phyloP scores from a whole-genome alignment of 208 protist genomes.

The Leishmania mexicana region DNA sequence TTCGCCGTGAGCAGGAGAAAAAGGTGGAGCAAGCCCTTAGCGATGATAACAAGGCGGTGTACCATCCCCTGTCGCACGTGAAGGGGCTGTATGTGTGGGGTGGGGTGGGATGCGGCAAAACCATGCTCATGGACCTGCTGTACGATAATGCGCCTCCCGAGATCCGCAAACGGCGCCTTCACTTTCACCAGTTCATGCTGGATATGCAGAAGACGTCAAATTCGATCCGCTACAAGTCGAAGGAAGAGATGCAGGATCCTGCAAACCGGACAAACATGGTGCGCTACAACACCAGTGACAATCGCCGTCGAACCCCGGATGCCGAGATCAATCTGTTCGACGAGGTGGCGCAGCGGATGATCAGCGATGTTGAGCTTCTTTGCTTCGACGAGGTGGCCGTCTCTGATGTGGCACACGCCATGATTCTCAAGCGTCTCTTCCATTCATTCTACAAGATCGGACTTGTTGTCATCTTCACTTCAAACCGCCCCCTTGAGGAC shows the following conservation, averaged over 20 bases:
- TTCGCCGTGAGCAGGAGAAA: conserved; percentile 74
- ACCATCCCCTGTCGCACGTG: conserved; percentile 81
- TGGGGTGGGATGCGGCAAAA: conserved; percentile 97
- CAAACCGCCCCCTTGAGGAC: conserved; percentile 85
- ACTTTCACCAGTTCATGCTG: conserved; percentile 97
- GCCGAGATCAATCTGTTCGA: conserved; percentile 81
- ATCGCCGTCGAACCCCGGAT: conserved; percentile 61
- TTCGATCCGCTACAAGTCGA: conserved; percentile 62
- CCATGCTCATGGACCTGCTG: conserved; percentile 96
- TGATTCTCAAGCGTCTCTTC: conserved; percentile 96
- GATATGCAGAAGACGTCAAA: conserved; percentile 92
- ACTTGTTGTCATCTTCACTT: conserved; percentile 93
- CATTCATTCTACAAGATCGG: conserved; percentile 91
- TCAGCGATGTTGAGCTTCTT: conserved; percentile 90
- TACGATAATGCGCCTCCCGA: conserved; percentile 78
- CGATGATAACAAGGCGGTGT: conserved; percentile 37
- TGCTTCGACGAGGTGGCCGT: conserved; percentile 96
- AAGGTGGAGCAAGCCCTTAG: conserved; percentile 61
- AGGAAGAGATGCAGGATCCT: conserved; percentile 50
- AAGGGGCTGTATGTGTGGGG: conserved; percentile 95
- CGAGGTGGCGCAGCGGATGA: conserved; percentile 86
- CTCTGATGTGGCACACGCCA: conserved; percentile 94
- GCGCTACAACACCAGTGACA: conserved; percentile 54
- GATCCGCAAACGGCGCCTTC: conserved; percentile 90
- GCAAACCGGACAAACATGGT: conserved; percentile 44